Base-by-base conservation (phyloP, 352 stramenopile species). In the Globisporangium paddicum region DNA sequence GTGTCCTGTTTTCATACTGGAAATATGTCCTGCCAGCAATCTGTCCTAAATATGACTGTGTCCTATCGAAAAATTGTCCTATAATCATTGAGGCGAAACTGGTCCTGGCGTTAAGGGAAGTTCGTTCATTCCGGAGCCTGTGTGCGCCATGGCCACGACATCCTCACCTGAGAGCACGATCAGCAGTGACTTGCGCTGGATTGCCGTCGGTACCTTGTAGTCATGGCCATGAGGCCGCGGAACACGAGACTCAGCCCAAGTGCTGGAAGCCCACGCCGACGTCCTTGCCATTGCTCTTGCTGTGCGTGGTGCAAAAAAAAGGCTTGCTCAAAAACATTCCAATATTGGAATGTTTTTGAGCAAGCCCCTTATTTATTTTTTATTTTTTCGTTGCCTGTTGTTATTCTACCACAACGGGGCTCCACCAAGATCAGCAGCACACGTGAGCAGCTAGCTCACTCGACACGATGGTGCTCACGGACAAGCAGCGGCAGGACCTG, bases 101-200 rank as follows among this genome's bases (percentile, higher is more conserved):
- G n/a, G n/a, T n/a, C n/a, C n/a, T n/a, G n/a, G n/a, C n/a, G n/a
- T n/a, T n/a, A n/a, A n/a, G n/a, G n/a, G n/a, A n/a, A n/a, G n/a
- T n/a, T n/a, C n/a, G n/a, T n/a, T 99, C 71, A 99, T 99, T 38
- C 98, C 98, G 21, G 88, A 98, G 14, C 98, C 82, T 4, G 98
- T 99, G 26, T 97, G 83, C 34, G 98, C 97, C 97, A 99, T 99
- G 47, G 97, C 96, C 11, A 99, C 95, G 19, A 98, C 90, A 80
- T 99, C 97, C 32, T 95, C 90, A 41, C 97, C 97, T 5, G 91
- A 96, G 6, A 99, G 79, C 25, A 98, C 82, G 26, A 99, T 86
- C 19, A 97, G 97, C 49, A 99, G 78, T 63, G 95, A 95, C 75
- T 99, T 99, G 58, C 96, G 89, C 75, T 99, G 98, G 49, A 99